A percentile compares a stretch with the other conserved stretches of the same genome.
phyloP scores from a whole-genome alignment of 192 early-diverging fungal species.

The Phycomyces blakesleeanus region DNA sequence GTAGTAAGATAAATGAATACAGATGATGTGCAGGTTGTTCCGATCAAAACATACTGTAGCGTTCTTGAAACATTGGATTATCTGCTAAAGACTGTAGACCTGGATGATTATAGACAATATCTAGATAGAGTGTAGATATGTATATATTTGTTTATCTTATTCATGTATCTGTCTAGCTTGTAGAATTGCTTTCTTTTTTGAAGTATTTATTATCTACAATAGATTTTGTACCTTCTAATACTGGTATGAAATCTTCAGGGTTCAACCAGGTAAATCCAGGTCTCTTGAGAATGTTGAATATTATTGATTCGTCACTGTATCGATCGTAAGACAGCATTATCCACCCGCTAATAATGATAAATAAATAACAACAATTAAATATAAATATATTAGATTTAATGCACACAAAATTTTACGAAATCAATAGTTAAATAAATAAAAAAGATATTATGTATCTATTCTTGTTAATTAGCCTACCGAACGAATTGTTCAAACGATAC shows the following conservation, averaged over 20 bases:
- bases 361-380: too few relatives aligned
- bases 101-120: constrained; percentile 83
- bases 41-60: constrained; percentile 59
- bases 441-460: too few relatives aligned
- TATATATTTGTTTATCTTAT: too few relatives aligned
- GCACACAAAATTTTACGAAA: too few relatives aligned
- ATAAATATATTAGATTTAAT: too few relatives aligned
- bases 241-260: constrained; percentile 64
- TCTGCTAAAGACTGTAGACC: constrained; percentile 81
- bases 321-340: constrained; percentile 37
- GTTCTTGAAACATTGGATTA: constrained; percentile 78
- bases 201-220: too few relatives aligned
- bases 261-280: constrained; percentile 39
- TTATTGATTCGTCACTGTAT: constrained; percentile 42
- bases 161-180: too few relatives aligned
- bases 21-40: too few relatives aligned
- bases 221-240: constrained; percentile 69
- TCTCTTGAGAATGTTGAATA: constrained; percentile 60
- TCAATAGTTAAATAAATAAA: too few relatives aligned
- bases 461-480: neutral
- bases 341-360: constrained; percentile 35
- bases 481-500: constrained; percentile 31
- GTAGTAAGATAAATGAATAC: neutral
- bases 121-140: too few relatives aligned
- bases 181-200: too few relatives aligned